These are phyloP conservation scores for Sporopachydermia cereana DNA, from an alignment of 1,139 yeast species.

Conservation along the genomic window DNA sequence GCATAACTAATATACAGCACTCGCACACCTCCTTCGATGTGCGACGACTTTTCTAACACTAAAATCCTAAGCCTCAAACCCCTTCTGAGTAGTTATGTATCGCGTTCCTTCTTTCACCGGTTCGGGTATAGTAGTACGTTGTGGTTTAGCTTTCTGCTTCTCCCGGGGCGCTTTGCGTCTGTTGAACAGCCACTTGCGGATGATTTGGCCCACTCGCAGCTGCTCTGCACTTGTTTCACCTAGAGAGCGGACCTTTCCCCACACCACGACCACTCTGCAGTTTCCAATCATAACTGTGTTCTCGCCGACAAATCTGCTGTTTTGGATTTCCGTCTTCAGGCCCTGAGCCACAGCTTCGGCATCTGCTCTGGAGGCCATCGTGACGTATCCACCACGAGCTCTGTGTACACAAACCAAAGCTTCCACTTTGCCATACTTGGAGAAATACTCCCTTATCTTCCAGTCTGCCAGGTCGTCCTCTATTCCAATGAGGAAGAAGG, in stretches of 20 bases:
- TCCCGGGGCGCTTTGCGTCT: neutral
- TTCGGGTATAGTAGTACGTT: no score
- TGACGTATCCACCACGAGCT: slow-evolving; percentile 56
- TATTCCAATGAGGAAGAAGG: slow-evolving; percentile 67
- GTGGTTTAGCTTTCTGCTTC: no score
- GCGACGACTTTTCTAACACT: no score
- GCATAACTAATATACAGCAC: no score
- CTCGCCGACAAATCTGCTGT: neutral
- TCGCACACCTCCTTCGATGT: no score
- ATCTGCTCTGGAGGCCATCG: slow-evolving; percentile 34
- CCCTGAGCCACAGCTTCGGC: slow-evolving; percentile 45
- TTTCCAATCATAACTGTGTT: slow-evolving; percentile 3
- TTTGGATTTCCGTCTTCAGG: slow-evolving; percentile 17
- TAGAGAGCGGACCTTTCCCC: slow-evolving; percentile 5
- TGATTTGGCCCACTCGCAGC: neutral
- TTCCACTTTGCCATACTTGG: slow-evolving; percentile 23
- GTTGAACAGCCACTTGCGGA: slow-evolving; percentile 1
- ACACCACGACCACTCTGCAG: slow-evolving; percentile 2
- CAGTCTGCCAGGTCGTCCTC: slow-evolving; percentile 57
- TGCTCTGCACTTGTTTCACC: slow-evolving; percentile 4
- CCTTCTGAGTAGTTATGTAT: neutral
- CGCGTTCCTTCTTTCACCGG: no score
- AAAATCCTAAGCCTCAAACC: slow-evolving; percentile 6
- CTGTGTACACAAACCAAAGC: slow-evolving; percentile 43
- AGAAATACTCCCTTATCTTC: slow-evolving; percentile 38